A percentile compares a stretch with the other conserved stretches of the same genome.
phyloP scores from a whole-genome alignment of 73 alveolate species.

The Paraurostyla sp. region DNA sequence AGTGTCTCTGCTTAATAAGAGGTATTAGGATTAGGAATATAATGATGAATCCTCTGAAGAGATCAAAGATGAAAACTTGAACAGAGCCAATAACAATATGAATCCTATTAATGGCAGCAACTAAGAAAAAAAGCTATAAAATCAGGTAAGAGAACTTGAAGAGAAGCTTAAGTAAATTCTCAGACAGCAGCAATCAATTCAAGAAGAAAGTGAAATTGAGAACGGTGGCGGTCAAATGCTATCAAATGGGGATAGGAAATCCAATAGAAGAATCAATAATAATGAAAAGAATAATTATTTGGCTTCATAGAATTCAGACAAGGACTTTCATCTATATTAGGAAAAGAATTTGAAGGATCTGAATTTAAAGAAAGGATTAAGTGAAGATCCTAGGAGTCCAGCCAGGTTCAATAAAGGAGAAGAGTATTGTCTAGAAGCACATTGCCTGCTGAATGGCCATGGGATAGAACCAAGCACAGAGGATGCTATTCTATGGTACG shows the following conservation, averaged over 20 bases:
- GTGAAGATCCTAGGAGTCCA: constrained; percentile 22
- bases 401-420: constrained; percentile 7
- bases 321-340: too few relatives aligned
- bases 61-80: constrained; percentile 9
- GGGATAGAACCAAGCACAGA: constrained; percentile 53
- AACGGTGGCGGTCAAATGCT: too few relatives aligned
- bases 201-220: constrained; percentile 29
- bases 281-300: constrained; percentile 19
- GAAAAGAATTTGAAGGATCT: too few relatives aligned
- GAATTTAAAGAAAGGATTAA: not conserved
- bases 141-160: not conserved
- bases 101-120: too few relatives aligned
- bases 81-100: too few relatives aligned
- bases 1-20: not conserved
- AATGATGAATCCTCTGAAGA: constrained; percentile 30
- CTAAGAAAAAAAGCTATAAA: constrained; percentile 1
- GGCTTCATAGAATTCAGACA: too few relatives aligned
- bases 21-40: not conserved
- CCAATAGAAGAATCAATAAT: constrained; percentile 2
- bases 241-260: too few relatives aligned
- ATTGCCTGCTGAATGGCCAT: constrained; percentile 49
- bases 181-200: not conserved
- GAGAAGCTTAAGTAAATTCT: not conserved
- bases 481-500: constrained; percentile 49
- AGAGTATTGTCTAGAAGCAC: constrained; percentile 58